Evolutionary conservation across 2,329 filamentous ascomycete genomes (phyloP), one percentile per base, ranked within the genome.

Genomic region (Fusarium sp.): DNA sequence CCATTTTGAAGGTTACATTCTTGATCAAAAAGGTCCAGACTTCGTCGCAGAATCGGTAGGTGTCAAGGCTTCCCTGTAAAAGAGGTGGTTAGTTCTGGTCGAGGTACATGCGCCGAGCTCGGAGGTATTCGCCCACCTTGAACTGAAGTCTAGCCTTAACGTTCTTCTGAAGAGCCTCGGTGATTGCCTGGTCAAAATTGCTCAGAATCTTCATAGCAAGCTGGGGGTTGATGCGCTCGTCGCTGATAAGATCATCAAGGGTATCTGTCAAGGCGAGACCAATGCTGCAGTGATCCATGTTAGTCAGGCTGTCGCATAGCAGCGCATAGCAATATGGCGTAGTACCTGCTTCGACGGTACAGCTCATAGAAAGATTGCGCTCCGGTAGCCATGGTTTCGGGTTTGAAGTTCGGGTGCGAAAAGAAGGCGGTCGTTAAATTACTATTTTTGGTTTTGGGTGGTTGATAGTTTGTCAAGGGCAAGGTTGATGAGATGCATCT

Each of bases 1-100:
- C 96, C 86, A 98, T 92, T 86, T 99, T 99, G 87, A 99, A 98
- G n/a, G 92, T 95, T 63, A 98, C 95, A 76, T 98, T 96, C 85
- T 98, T 98, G 84, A 99, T 97, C 66, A 99, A 90, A 83, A 99
- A 99, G 4, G 96, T 99, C 96, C 96, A 99, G 67, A 99, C 96
- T 85, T 99, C 96, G 84, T 99, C 96, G 86, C 96, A 99, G 89
- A 99, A 99, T 77, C 96, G 93, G 87, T 99, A 99, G 22, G 96
- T 98, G 82, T 98, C 95, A 73, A 99, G 91, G 81, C 97, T 96
- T 54, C 96, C 96, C 96, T 98, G 26, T 33, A 31, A n/a, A 39
- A 22, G 31, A 52, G 18, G n/a, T 41, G 38, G 35, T 74, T 39
- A 74, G 55, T 41, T 17, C 38, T 39, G 36, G 6, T 28, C 47